These are phyloP conservation scores for Sarcodon aspratus DNA, from an alignment of 768 basidiomycete species.

Conservation along the genomic window DNA sequence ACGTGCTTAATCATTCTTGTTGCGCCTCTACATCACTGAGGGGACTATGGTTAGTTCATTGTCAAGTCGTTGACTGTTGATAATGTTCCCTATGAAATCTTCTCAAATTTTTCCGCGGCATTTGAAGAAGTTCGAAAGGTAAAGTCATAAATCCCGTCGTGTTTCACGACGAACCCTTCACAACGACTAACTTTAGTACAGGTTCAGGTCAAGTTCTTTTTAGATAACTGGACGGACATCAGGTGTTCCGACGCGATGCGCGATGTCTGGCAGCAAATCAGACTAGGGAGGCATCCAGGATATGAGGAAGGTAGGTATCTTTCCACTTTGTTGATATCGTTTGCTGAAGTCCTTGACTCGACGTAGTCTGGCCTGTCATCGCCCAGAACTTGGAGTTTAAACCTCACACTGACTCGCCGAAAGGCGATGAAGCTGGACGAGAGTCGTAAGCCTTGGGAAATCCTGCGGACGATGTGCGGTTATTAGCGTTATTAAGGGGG, in stretches of 20 bases:
- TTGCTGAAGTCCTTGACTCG: background rate
- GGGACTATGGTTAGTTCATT: conserved; percentile 42
- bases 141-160: conserved; percentile 2
- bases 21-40: background rate
- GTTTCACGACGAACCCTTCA: background rate
- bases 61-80: conserved; percentile 61
- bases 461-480: too few relatives aligned
- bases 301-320: conserved; percentile 65
- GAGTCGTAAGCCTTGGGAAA: too few relatives aligned
- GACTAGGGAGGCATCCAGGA: conserved; percentile 73
- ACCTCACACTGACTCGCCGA: conserved; percentile 15
- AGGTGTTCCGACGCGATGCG: conserved; percentile 77
- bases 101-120: conserved; percentile 73
- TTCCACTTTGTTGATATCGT: background rate
- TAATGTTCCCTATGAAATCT: conserved; percentile 80
- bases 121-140: conserved; percentile 77
- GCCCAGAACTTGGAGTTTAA: conserved; percentile 52
- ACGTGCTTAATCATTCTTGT: background rate
- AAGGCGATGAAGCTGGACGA: background rate
- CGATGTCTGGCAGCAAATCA: conserved; percentile 76
- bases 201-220: conserved; percentile 69
- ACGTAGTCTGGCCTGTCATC: conserved; percentile 55
- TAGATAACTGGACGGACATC: conserved; percentile 75
- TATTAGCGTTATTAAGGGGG: too few relatives aligned
- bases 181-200: conserved; percentile 7